These are phyloP conservation scores for Tetragonia tetragonoides DNA, from an alignment of 148 eudicot genomes.

Conservation along the genomic window DNA sequence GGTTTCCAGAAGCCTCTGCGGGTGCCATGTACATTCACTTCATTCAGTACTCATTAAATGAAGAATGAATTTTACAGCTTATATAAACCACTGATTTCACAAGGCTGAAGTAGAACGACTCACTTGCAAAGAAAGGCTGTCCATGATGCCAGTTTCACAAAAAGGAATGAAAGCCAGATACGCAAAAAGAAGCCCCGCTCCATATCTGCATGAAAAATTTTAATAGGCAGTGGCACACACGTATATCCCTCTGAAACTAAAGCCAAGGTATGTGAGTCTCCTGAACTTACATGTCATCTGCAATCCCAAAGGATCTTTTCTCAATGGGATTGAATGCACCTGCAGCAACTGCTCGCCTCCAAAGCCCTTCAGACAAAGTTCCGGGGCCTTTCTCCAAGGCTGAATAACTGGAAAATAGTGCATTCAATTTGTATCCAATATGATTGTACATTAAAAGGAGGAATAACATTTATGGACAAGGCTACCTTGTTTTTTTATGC, in stretches of 20 bases:
- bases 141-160: constrained; percentile 79
- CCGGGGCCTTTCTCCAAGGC: constrained; percentile 57
- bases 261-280: constrained; percentile 12
- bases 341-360: constrained; percentile 88
- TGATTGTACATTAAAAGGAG: not conserved
- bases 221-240: constrained; percentile 14
- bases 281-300: constrained; percentile 82
- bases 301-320: constrained; percentile 88
- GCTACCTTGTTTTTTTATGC: not conserved
- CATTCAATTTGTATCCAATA: not conserved
- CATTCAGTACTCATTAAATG: constrained; percentile 6
- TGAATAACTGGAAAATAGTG: constrained; percentile 51
- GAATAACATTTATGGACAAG: not conserved
- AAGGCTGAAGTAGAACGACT: constrained; percentile 20
- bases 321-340: constrained; percentile 81
- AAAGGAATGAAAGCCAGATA: constrained; percentile 85
- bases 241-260: not conserved
- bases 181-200: constrained; percentile 93
- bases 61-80: not conserved
- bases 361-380: constrained; percentile 71
- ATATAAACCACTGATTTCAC: not conserved
- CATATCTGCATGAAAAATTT: constrained; percentile 55
- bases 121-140: constrained; percentile 85
- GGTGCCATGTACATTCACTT: constrained; percentile 12
- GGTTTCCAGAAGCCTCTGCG: constrained; percentile 95